These are phyloP conservation scores for Raphanus hybrid DNA, from an alignment of 441 rosid species.

Conservation along the genomic window DNA sequence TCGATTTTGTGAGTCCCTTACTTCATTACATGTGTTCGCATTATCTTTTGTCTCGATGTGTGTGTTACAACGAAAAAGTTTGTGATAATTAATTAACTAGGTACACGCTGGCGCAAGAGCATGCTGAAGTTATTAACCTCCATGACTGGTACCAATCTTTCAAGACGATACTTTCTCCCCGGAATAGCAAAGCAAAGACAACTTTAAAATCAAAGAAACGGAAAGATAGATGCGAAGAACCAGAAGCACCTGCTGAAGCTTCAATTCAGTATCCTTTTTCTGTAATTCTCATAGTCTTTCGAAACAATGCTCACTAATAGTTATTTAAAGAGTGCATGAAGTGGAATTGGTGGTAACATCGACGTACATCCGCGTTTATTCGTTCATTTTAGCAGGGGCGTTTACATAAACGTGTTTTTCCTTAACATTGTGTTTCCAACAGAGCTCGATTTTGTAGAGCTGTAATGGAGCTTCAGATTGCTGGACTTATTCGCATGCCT, in stretches of 20 bases:
- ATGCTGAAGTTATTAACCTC: slow-evolving; percentile 85
- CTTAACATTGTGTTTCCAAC: slow-evolving; percentile 53
- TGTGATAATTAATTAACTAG: slow-evolving; percentile 43
- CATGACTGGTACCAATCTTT: slow-evolving; percentile 96
- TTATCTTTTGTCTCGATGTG: slow-evolving; percentile 12
- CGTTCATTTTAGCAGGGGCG: slow-evolving; percentile 16
- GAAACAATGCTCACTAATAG: neutral
- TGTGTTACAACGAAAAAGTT: slow-evolving; percentile 12
- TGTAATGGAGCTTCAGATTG: slow-evolving; percentile 84
- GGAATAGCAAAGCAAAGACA: slow-evolving; percentile 55
- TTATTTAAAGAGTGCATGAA: slow-evolving; percentile 14
- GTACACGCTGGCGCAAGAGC: slow-evolving; percentile 85
- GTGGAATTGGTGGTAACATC: slow-evolving; percentile 3
- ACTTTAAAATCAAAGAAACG: slow-evolving; percentile 72
- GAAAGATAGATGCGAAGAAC: slow-evolving; percentile 44
- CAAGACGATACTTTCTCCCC: slow-evolving; percentile 57
- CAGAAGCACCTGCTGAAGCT: slow-evolving; percentile 65
- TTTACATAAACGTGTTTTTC: slow-evolving; percentile 30
- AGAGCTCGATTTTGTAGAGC: slow-evolving; percentile 94
- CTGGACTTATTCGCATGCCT: slow-evolving; percentile 91
- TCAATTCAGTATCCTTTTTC: slow-evolving; percentile 83
- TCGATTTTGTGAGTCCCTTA: slow-evolving; percentile 75
- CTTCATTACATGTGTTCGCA: neutral
- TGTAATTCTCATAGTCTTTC: neutral
- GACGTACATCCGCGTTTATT: neutral